phyloP scores from a whole-genome alignment of 1,284 basidiomycete species.

The Cutaneotrichosporon dermatis region DNA sequence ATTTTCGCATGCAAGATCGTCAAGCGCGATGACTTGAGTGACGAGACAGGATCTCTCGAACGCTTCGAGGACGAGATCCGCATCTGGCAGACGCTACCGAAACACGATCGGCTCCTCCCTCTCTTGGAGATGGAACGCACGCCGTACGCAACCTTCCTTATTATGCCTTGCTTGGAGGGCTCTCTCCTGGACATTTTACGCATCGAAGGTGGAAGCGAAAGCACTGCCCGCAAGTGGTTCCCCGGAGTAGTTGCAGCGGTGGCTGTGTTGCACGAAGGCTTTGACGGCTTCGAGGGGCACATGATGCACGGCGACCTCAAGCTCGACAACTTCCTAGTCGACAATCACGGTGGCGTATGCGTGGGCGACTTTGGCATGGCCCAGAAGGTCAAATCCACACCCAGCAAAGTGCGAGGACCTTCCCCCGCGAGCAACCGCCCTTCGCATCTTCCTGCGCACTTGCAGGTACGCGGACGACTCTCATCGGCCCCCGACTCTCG shows the following conservation, averaged over 20 bases:
- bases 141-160: constrained; percentile 66
- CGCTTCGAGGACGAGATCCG: constrained; percentile 69
- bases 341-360: constrained; percentile 61
- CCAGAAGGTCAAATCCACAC: constrained; percentile 10
- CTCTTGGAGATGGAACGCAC: constrained; percentile 68
- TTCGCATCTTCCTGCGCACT: background rate
- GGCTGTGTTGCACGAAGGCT: constrained; percentile 71
- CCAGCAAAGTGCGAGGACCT: constrained; percentile 8
- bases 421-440: constrained; percentile 8
- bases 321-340: constrained; percentile 91
- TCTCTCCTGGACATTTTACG: constrained; percentile 77
- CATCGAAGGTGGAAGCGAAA: constrained; percentile 54
- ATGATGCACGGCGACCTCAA: constrained; percentile 91
- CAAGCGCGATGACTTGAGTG: constrained; percentile 46
- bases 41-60: constrained; percentile 44
- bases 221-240: constrained; percentile 83
- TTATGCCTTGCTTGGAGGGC: constrained; percentile 76
- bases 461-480: background rate
- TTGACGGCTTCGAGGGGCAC: constrained; percentile 53
- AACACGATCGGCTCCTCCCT: constrained; percentile 67
- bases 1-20: constrained; percentile 79
- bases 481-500: constrained; percentile 1
- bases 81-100: constrained; percentile 71
- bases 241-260: constrained; percentile 82
- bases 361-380: constrained; percentile 49